Evolutionary conservation across 768 basidiomycete genomes (phyloP).

Genomic region (Leccinum longicurvipes): DNA sequence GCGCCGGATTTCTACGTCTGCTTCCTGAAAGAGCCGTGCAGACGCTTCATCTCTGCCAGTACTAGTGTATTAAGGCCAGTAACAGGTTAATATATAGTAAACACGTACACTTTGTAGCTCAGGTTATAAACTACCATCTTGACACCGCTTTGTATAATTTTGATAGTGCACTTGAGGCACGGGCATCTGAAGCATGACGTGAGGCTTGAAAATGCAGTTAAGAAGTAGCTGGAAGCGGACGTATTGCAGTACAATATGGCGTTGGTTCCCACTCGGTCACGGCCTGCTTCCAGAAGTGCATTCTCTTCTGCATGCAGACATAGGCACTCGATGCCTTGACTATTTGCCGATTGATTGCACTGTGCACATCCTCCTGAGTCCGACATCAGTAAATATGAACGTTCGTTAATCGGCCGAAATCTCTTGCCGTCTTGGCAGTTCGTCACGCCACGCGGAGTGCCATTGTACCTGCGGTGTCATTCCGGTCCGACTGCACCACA

Average conservation of each 20-base stretch:
- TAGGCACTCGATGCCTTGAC: conserved; percentile 70
- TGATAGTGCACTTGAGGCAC: conserved; percentile 93
- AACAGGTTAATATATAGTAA: neutral
- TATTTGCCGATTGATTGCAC: conserved; percentile 59
- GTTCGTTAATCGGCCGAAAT: neutral
- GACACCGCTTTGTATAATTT: conserved; percentile 94
- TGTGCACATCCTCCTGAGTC: conserved; percentile 84
- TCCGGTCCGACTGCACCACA: neutral
- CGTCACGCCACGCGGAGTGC: conserved; percentile 83
- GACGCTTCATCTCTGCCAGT: conserved; percentile 75
- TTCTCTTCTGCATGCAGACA: conserved; percentile 99
- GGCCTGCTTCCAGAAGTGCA: conserved; percentile 88
- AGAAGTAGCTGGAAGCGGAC: conserved; percentile 43
- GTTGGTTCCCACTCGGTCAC: conserved; percentile 79
- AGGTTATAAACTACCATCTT: conserved; percentile 92
- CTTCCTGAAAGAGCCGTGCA: conserved; percentile 71
- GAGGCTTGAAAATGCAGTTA: neutral
- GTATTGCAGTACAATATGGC: conserved; percentile 98
- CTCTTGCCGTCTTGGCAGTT: conserved; percentile 64
- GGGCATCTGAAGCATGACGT: conserved; percentile 67
- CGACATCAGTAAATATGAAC: conserved; percentile 42
- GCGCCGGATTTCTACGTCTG: conserved; percentile 77
- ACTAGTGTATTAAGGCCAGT: conserved; percentile 1
- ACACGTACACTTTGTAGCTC: conserved; percentile 87
- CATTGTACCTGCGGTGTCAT: conserved; percentile 73